Percentiles rank a stretch among this genome's conserved stretches.
These are phyloP conservation scores for Calycina herbarum DNA, from an alignment of 2,329 filamentous ascomycete species.

Conservation along the genomic window DNA sequence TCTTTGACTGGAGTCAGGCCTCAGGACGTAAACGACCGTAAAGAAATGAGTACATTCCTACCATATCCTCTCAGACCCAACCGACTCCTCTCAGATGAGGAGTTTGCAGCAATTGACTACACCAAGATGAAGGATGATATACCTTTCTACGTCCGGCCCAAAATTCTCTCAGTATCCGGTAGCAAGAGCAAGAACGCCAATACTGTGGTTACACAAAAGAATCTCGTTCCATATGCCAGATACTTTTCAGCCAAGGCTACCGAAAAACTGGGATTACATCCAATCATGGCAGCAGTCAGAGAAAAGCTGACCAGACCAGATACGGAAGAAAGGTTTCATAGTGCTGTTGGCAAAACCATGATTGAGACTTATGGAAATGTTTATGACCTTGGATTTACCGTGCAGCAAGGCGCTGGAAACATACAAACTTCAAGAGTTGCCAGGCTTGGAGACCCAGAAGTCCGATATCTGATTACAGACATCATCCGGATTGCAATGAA, in stretches of 20 bases:
- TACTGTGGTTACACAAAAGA: not conserved
- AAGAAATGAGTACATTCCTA: not conserved
- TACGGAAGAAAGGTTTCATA: not conserved
- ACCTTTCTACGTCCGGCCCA: not conserved
- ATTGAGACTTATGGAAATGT: not conserved
- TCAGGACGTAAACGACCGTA: not conserved
- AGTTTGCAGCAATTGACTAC: not conserved
- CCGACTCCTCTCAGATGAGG: not conserved
- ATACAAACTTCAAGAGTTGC: not conserved
- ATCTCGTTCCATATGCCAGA: constrained; percentile 2
- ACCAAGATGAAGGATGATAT: not conserved
- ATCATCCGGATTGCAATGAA: not conserved
- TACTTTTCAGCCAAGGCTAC: not conserved
- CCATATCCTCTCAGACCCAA: not conserved
- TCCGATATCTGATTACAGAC: not conserved
- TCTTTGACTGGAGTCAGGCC: not conserved
- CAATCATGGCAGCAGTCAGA: not conserved
- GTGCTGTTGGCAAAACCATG: not conserved
- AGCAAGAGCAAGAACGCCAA: not conserved
- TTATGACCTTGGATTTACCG: constrained; percentile 4
- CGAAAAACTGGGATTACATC: not conserved
- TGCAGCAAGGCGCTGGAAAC: not conserved
- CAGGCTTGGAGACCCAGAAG: not conserved
- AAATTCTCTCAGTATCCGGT: not conserved
- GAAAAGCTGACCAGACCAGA: not conserved